These are phyloP conservation scores for Cruciata laevipes DNA, from an alignment of 257 asterid species.

Conservation along the genomic window DNA sequence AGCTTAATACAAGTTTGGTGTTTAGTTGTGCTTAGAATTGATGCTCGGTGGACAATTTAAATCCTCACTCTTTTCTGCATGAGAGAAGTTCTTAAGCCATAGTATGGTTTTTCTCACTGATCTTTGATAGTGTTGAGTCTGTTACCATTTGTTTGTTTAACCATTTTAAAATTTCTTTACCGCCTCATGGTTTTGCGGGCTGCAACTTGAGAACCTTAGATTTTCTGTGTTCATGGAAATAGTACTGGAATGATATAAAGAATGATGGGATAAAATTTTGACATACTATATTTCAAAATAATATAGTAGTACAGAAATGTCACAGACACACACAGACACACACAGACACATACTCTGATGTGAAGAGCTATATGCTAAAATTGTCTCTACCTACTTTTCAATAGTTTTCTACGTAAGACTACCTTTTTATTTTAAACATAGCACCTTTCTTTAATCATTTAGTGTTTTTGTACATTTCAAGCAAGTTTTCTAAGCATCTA, in stretches of 20 bases:
- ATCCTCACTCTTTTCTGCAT: not conserved
- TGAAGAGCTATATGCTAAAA: not conserved
- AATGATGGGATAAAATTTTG: not conserved
- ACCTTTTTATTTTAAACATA: not conserved
- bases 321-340: not conserved
- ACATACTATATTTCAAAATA: too few species aligned
- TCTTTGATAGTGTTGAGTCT: not conserved
- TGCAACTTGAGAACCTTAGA: not conserved
- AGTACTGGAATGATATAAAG: not conserved
- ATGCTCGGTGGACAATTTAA: not conserved
- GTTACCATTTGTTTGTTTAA: not conserved
- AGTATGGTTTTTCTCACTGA: not conserved
- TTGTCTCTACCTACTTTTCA: not conserved
- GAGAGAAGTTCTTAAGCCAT: not conserved
- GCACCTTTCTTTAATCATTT: not conserved
- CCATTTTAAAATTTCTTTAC: not conserved
- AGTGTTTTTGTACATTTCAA: not conserved
- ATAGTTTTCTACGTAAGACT: not conserved
- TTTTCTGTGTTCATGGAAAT: not conserved
- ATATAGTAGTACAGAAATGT: too few species aligned
- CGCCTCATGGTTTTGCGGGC: not conserved
- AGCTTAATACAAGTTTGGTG: not conserved
- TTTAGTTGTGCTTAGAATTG: conserved; percentile 4
- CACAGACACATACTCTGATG: not conserved
- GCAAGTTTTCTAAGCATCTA: not conserved